Evolutionary conservation across 306 rosid genomes (phyloP), one percentile per base, ranked within the genome.

Genomic region (Begonia fuchsioides): DNA sequence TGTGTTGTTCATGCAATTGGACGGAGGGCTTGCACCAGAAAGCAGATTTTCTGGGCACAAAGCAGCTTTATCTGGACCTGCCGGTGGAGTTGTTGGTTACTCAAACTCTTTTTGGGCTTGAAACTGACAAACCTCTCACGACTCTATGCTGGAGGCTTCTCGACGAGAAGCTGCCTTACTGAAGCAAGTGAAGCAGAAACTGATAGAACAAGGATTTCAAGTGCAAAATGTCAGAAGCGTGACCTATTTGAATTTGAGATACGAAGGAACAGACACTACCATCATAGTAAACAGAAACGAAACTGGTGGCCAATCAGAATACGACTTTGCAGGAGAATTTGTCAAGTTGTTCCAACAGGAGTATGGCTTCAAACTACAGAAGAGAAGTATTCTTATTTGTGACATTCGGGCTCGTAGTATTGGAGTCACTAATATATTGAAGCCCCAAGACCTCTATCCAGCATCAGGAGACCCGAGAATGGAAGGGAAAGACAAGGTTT

Each of bases 71-170:
- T 88, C 97, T 46, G 97, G 95, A 18, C 97, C 97, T 49, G 97
- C 97, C 32, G 97, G 97, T 43, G 97, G 97, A 43, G 93, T 88
- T 64, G 97, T 88, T 39, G 97, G 97, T 63, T 88, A 88, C 63
- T 84, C 97, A 84, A 45, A 88, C 95, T 48, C 95, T 88, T 57
- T 88, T 84, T 26, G 73, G 58, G 32, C 82, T 84, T 50, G 97
- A 88, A 72, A 88, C 95, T 11, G 72, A 61, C 52, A 88, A 76
- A 53, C 95, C 97, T 6, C 69, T 88, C 12, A 67, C 8, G 74
- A 81, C 58, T 76, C 95, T 58, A 48, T 64, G 40, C 26, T 15
- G 32, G 97, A 83, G 64, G 78, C 67, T 56, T 78, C 75, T 57
- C 64, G 39, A 53, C 65, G 97, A 57, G 93, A 78, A 73, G 75